Evolutionary conservation across 73 alveolate genomes (phyloP).

Genomic region (Uronychia setigera): DNA sequence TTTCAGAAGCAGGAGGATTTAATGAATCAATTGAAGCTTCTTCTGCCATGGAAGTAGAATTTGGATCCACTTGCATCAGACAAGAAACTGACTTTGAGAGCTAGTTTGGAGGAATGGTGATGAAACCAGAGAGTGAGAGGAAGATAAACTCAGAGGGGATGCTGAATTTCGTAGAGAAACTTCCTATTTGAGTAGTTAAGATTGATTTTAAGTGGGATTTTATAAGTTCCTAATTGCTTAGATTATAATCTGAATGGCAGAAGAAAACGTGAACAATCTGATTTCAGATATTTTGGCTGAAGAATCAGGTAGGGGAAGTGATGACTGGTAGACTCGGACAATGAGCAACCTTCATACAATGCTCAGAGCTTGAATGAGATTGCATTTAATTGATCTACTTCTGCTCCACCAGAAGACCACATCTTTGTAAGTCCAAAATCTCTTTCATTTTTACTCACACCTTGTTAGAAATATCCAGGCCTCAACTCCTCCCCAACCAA

Average conservation of each 20-base stretch:
- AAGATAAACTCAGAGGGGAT: not conserved
- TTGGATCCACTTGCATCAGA: not conserved
- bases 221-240: not conserved
- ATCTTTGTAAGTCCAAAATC: not conserved
- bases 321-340: conserved; percentile 13
- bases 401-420: not conserved
- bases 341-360: not conserved
- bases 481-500: not conserved
- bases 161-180: conserved; percentile 12
- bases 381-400: not conserved
- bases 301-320: conserved; percentile 40
- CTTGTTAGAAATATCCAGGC: not conserved
- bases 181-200: conserved; percentile 1
- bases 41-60: not conserved
- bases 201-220: not conserved
- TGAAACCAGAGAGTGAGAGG: not conserved
- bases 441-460: not conserved
- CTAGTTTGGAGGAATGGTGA: not conserved
- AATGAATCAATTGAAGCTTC: not conserved
- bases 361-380: not conserved
- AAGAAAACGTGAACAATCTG: conserved; percentile 51
- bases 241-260: conserved; percentile 12
- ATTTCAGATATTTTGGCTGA: conserved; percentile 64
- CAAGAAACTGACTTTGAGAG: not conserved
- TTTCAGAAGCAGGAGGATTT: not conserved